These are phyloP conservation scores for Helotiales sp. DNA, from an alignment of 2,329 filamentous ascomycete genomes.

Conservation along the genomic window DNA sequence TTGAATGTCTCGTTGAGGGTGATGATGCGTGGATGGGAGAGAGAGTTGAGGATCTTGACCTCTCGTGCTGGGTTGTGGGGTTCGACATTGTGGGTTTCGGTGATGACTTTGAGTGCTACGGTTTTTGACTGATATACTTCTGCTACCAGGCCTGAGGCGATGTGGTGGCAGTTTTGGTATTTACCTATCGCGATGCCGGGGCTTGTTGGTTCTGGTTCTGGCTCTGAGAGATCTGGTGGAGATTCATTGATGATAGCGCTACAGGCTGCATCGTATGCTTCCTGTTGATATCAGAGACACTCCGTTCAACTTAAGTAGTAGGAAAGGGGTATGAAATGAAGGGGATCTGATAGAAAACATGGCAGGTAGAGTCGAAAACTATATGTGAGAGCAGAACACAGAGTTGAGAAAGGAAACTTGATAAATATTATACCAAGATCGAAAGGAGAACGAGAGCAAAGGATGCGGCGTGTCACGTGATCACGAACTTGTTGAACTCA, in stretches of 20 bases:
- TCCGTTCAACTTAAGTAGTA: no score
- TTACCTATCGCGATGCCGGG: constrained; percentile 53
- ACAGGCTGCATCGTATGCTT: constrained; percentile 58
- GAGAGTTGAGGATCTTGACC: constrained; percentile 69
- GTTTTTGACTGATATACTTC: constrained; percentile 71
- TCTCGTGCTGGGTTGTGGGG: constrained; percentile 87
- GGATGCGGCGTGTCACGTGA: no score
- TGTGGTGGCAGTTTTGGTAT: constrained; percentile 58
- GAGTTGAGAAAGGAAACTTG: neutral
- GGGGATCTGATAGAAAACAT: no score
- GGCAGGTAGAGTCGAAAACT: no score
- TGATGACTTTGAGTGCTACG: constrained; percentile 85
- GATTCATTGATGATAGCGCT: constrained; percentile 36
- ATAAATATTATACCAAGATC: no score
- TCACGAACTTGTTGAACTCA: constrained; percentile 46
- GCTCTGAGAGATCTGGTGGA: constrained; percentile 6
- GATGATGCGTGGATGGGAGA: constrained; percentile 65
- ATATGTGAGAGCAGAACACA: neutral
- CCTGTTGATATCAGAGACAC: constrained; percentile 52
- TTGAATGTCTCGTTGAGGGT: constrained; percentile 75
- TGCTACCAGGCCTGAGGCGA: constrained; percentile 77
- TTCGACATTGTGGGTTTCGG: constrained; percentile 70
- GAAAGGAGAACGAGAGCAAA: no score
- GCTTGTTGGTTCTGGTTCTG: constrained; percentile 14
- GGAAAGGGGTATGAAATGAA: no score